Evolutionary conservation across 2,329 filamentous ascomycete species (phyloP), one percentile per base, ranked within the genome.

Genomic region (Aspergillus piperis): DNA sequence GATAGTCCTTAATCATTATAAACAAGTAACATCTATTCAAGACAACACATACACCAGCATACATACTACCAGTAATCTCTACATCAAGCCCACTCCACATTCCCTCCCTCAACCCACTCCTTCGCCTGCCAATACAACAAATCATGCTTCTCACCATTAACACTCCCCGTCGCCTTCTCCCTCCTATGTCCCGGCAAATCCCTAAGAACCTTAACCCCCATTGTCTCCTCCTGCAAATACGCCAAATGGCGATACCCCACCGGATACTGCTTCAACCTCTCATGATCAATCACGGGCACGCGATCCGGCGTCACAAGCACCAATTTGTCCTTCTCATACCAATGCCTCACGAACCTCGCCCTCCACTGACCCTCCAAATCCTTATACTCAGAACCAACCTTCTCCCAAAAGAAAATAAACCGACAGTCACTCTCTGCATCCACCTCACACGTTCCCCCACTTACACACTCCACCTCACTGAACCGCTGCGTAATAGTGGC

Each of bases 281-380:
- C 70, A 41, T 78, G 73, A 60, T 82, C 75, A 2, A 83, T 59
- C 5, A 59, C 54, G 0, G 81, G 81, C 11, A 81, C 68, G 54
- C 73, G 77, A 5, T 68, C 71, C 1, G 80, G 80, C 60, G 82
- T 77, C 1, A 80, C 78, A 6, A 74, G 75, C 56, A 81, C 74
- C 47, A 83, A 62, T 68, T 83, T 83, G 67, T 83, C 81, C 73
- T 83, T 83, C 68, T 83, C 82, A 61, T 83, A 83, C 75, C 78
- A 83, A 64, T 81, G 80, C 4, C 78, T 68, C 25, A 82, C 80
- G 54, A 78, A 80, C 2, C 72, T 68, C 1, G 80, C 80, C 5
- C 75, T 72, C 80, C 81, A 83, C n/a, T 72, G 64, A 1, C 67
- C 73, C 23, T 76, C 21, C 42, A 30, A 30, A 11, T 21, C 25